Evolutionary conservation across 2,329 filamentous ascomycete species (phyloP).

Genomic region (Lachnellula arida): DNA sequence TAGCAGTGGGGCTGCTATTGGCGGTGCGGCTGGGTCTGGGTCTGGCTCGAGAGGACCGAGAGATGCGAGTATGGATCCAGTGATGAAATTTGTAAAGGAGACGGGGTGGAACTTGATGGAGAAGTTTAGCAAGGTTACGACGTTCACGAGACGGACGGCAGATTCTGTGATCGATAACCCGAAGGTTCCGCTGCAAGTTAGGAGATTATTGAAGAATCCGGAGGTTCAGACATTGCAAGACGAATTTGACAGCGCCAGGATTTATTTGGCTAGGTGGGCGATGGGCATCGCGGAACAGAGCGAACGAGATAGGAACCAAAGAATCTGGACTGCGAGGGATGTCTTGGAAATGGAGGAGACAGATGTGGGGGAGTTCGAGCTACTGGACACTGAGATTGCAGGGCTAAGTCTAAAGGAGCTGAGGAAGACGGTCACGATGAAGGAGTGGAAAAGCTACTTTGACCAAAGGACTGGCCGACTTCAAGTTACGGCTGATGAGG

Average conservation of each 20-base stretch:
- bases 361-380: conserved; percentile 91
- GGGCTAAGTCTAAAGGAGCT: conserved; percentile 71
- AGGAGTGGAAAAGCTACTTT: conserved; percentile 92
- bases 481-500: conserved; percentile 79
- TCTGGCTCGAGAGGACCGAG: conserved; percentile 35
- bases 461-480: conserved; percentile 69
- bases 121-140: conserved; percentile 95
- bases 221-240: conserved; percentile 94
- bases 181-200: conserved; percentile 82
- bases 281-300: conserved; percentile 99
- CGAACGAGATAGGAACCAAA: conserved; percentile 76
- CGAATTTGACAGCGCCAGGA: conserved; percentile 91
- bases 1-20: conserved; percentile 28
- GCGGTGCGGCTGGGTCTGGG: conserved; percentile 36
- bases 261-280: conserved; percentile 94
- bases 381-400: conserved; percentile 74
- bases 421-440: conserved; percentile 69
- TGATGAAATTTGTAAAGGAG: conserved; percentile 91
- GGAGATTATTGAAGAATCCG: conserved; percentile 78
- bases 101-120: conserved; percentile 95
- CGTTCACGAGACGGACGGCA: conserved; percentile 86
- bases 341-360: conserved; percentile 92
- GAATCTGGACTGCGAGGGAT: conserved; percentile 91
- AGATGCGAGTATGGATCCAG: conserved; percentile 82
- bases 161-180: conserved; percentile 90